Percentiles rank a stretch among this genome's conserved stretches.
Conservation (phyloP, 192 early-diverging fungal species). For the Pilobolus umbonatus region DNA sequence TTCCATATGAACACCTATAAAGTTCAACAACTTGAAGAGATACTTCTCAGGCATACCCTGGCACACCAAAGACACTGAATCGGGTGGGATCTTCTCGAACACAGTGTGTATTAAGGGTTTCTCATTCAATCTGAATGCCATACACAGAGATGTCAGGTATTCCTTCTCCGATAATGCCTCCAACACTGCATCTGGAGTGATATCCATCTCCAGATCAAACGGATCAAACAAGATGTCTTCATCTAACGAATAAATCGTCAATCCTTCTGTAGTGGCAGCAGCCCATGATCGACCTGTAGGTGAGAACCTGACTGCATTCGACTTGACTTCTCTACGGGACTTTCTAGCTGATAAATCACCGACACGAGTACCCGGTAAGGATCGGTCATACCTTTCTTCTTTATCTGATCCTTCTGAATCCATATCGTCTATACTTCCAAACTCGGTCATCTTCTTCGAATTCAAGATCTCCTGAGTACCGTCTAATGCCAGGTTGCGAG, state of each 20-base stretch:
- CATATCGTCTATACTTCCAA: conserved; percentile 79
- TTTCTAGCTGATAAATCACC: conserved; percentile 82
- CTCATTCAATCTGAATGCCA: conserved; percentile 94
- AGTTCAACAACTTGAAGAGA: conserved; percentile 76
- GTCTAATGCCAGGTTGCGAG: conserved; percentile 89
- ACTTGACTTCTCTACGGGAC: conserved; percentile 75
- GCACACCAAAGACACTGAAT: conserved; percentile 71
- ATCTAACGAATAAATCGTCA: conserved; percentile 94
- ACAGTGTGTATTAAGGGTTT: conserved; percentile 67
- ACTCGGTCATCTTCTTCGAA: conserved; percentile 90
- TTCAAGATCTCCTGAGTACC: conserved; percentile 89
- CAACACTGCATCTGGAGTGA: conserved; percentile 84
- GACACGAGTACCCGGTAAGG: conserved; percentile 81
- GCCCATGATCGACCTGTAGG: conserved; percentile 95
- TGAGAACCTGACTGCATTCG: conserved; percentile 84
- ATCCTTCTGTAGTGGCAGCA: conserved; percentile 91
- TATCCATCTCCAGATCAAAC: conserved; percentile 95
- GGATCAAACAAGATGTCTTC: conserved; percentile 93
- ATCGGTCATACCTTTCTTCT: conserved; percentile 75
- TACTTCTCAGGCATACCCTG: conserved; percentile 84
- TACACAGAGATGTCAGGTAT: conserved; percentile 83
- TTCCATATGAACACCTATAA: conserved; percentile 79
- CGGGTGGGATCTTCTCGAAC: conserved; percentile 75
- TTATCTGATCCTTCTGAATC: conserved; percentile 83
- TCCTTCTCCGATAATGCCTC: conserved; percentile 73